Percentiles rank a stretch among this genome's conserved stretches.
Conservation (phyloP, 345 rosid species). For the Citrus reticulata region DNA sequence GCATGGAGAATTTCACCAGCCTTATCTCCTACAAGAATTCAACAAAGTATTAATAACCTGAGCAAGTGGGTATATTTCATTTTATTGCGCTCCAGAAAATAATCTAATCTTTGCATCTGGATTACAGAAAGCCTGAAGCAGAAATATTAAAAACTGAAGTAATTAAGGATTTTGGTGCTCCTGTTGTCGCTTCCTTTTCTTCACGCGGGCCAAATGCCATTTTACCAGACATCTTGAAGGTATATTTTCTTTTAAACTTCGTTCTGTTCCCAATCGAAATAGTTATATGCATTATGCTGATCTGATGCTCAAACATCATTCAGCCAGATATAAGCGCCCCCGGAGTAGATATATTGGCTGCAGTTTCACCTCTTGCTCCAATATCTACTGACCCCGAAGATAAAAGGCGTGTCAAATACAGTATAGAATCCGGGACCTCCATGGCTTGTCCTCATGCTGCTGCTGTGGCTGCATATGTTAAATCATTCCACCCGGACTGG, state of each 20-base stretch:
- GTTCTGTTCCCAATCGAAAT: background rate
- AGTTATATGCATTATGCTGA: background rate
- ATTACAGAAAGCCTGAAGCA: constrained; percentile 7
- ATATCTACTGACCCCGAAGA: constrained; percentile 15
- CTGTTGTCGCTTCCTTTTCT: constrained; percentile 34
- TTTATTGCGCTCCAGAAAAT: background rate
- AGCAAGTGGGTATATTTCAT: background rate
- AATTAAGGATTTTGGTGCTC: constrained; percentile 26
- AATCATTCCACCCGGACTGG: constrained; percentile 40
- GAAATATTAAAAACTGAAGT: constrained; percentile 31
- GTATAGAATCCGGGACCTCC: constrained; percentile 48
- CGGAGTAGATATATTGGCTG: constrained; percentile 43
- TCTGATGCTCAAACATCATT: constrained; percentile 2
- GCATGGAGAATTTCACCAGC: background rate
- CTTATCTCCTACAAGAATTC: constrained; percentile 27
- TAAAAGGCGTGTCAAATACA: constrained; percentile 20
- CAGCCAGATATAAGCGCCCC: constrained; percentile 52
- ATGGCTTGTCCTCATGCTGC: constrained; percentile 59
- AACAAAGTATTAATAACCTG: constrained; percentile 21
- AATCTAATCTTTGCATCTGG: background rate
- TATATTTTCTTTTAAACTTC: background rate
- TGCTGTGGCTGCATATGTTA: constrained; percentile 39
- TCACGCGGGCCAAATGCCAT: constrained; percentile 36
- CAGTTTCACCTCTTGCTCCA: constrained; percentile 25
- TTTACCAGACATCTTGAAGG: constrained; percentile 22